phyloP scores from a whole-genome alignment of 805 yeast species.

The Cyberlindnera misumaiensis region DNA sequence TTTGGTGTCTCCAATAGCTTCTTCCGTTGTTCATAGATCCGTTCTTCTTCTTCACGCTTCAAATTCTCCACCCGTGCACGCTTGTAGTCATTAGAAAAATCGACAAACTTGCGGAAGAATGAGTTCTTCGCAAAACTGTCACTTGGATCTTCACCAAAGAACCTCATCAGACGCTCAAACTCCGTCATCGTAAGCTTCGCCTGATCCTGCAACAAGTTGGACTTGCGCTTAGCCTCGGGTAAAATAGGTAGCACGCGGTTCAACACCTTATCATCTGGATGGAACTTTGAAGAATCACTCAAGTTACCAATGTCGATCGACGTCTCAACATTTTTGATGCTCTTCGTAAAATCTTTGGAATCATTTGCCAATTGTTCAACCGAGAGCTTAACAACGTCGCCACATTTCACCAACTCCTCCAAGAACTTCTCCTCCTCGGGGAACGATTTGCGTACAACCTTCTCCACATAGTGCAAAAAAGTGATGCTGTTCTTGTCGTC shows the following conservation, averaged over 20 bases:
- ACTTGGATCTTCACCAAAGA: slow-evolving; percentile 62
- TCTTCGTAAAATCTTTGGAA: slow-evolving; percentile 45
- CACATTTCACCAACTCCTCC: slow-evolving; percentile 48
- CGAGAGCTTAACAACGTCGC: slow-evolving; percentile 51
- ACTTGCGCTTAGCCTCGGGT: slow-evolving; percentile 48
- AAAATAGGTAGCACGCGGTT: slow-evolving; percentile 45
- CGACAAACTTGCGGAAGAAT: slow-evolving; percentile 56
- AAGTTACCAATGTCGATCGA: slow-evolving; percentile 58
- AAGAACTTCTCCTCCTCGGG: slow-evolving; percentile 58
- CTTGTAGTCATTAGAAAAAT: slow-evolving; percentile 54
- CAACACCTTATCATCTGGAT: slow-evolving; percentile 59
- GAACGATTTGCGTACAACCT: slow-evolving; percentile 54
- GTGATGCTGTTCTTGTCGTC: slow-evolving; percentile 61
- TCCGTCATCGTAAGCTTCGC: slow-evolving; percentile 42
- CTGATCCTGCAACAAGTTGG: slow-evolving; percentile 44
- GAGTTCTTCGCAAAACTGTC: slow-evolving; percentile 48
- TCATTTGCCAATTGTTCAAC: slow-evolving; percentile 58
- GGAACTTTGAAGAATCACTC: slow-evolving; percentile 54
- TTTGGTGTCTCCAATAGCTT: slow-evolving; percentile 38
- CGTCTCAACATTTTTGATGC: slow-evolving; percentile 43
- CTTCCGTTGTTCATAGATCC: slow-evolving; percentile 59
- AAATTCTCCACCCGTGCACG: slow-evolving; percentile 60
- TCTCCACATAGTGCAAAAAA: slow-evolving; percentile 69
- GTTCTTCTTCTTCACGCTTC: slow-evolving; percentile 60
- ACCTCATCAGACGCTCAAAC: slow-evolving; percentile 54